These are phyloP conservation scores for Capronia epimyces DNA, from an alignment of 2,329 filamentous ascomycete genomes.

Conservation along the genomic window DNA sequence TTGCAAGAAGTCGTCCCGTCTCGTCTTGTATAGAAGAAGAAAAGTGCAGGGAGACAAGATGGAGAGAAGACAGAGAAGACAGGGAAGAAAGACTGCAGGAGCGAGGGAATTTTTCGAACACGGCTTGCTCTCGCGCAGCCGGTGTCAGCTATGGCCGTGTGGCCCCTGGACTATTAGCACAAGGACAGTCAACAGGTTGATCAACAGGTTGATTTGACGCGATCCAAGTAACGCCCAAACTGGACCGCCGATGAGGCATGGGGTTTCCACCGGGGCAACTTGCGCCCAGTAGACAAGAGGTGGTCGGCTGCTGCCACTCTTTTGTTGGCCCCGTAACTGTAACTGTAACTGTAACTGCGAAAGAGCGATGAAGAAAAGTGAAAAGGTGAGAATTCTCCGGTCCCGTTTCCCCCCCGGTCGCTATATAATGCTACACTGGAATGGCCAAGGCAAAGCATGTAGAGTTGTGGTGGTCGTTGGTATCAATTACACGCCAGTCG, in stretches of 20 bases:
- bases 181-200: too few species aligned
- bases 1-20: too few species aligned
- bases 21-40: too few species aligned
- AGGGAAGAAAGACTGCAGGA: neutral
- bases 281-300: neutral
- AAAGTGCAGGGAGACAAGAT: too few species aligned
- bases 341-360: too few species aligned
- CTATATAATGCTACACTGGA: conserved; percentile 22
- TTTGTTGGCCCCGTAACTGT: neutral
- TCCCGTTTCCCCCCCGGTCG: conserved; percentile 12
- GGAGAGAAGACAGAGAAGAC: too few species aligned
- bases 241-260: neutral
- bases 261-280: neutral
- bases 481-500: conserved; percentile 11
- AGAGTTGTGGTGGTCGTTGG: conserved; percentile 7
- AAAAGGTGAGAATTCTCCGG: conserved; percentile 22
- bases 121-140: too few species aligned
- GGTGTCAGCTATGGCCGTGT: too few species aligned
- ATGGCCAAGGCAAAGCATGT: conserved; percentile 4
- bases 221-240: neutral
- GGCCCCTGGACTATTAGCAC: too few species aligned
- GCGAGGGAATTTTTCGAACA: too few species aligned
- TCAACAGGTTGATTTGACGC: neutral
- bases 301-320: neutral
- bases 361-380: neutral